Conservation (phyloP, 768 basidiomycete species). For the Erythrobasidium yunnanense region DNA sequence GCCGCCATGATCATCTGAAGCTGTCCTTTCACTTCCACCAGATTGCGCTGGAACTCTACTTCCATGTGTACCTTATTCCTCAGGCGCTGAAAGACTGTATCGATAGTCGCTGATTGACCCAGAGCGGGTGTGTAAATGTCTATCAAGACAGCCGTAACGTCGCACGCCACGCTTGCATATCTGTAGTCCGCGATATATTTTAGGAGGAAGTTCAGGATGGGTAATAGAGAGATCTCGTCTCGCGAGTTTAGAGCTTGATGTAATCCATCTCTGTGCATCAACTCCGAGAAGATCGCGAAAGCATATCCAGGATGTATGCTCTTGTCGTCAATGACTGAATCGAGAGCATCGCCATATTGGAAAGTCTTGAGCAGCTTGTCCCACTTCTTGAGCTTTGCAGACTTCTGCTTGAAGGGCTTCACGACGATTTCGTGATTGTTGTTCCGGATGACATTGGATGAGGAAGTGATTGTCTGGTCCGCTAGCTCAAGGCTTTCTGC, state of each 20-base stretch:
- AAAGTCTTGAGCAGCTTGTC: slow-evolving; percentile 81
- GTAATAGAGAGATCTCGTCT: slow-evolving; percentile 86
- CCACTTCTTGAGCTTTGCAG: slow-evolving; percentile 70
- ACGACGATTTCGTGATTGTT: slow-evolving; percentile 42
- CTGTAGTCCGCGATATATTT: slow-evolving; percentile 80
- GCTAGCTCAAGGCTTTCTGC: background rate
- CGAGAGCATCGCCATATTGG: slow-evolving; percentile 87
- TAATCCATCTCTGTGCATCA: slow-evolving; percentile 82
- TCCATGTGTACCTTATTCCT: slow-evolving; percentile 76
- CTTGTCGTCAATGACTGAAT: slow-evolving; percentile 78
- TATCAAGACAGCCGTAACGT: slow-evolving; percentile 66
- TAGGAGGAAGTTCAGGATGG: slow-evolving; percentile 71
- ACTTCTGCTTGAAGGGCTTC: slow-evolving; percentile 45
- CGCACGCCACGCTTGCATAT: slow-evolving; percentile 79
- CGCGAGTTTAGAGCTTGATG: slow-evolving; percentile 74
- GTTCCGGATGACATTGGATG: slow-evolving; percentile 50
- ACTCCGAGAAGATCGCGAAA: slow-evolving; percentile 72
- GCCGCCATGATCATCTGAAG: slow-evolving; percentile 62
- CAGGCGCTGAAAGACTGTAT: slow-evolving; percentile 67
- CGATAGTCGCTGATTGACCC: slow-evolving; percentile 89
- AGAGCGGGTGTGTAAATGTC: slow-evolving; percentile 84
- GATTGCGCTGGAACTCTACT: slow-evolving; percentile 73
- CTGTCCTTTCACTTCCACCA: slow-evolving; percentile 70
- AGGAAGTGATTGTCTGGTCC: background rate
- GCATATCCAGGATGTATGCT: background rate